Percentiles rank a stretch among this genome's conserved stretches.
These are phyloP conservation scores for Cynara cardunculus DNA, from an alignment of 129 eudicot genomes.

Conservation along the genomic window DNA sequence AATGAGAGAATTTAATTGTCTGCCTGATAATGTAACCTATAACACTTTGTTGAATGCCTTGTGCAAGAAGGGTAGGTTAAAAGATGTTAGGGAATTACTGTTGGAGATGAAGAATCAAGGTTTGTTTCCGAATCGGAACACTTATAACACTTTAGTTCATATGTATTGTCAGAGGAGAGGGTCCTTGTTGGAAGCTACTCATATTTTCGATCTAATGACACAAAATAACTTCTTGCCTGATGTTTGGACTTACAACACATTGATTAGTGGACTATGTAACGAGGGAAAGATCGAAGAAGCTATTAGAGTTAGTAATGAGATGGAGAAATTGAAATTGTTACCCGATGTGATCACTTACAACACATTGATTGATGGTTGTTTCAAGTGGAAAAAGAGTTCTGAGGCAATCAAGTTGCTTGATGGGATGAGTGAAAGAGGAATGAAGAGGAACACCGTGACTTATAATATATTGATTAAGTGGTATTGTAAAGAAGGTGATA, in stretches of 20 bases:
- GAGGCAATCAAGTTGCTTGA: constrained; percentile 64
- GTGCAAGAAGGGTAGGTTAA: constrained; percentile 60
- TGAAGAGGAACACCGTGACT: constrained; percentile 53
- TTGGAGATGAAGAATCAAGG: constrained; percentile 63
- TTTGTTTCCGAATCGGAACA: constrained; percentile 54
- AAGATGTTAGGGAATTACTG: constrained; percentile 54
- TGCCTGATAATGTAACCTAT: constrained; percentile 76
- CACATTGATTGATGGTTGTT: constrained; percentile 69
- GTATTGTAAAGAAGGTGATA: constrained; percentile 66
- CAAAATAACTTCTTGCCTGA: constrained; percentile 61
- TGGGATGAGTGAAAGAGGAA: constrained; percentile 62
- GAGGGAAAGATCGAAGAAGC: constrained; percentile 70
- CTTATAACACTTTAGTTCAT: constrained; percentile 69
- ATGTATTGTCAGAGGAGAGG: constrained; percentile 69
- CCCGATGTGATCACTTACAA: constrained; percentile 84
- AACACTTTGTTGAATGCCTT: constrained; percentile 64
- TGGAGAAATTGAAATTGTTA: constrained; percentile 51
- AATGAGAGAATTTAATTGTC: constrained; percentile 51
- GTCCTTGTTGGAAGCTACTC: constrained; percentile 59
- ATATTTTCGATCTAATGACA: constrained; percentile 67
- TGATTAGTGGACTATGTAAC: constrained; percentile 58
- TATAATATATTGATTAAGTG: constrained; percentile 70
- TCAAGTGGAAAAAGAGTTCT: constrained; percentile 28
- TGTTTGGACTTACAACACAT: constrained; percentile 73
- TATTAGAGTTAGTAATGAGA: constrained; percentile 42